phyloP scores from a whole-genome alignment of 768 basidiomycete genomes.

The Mycena rosella region DNA sequence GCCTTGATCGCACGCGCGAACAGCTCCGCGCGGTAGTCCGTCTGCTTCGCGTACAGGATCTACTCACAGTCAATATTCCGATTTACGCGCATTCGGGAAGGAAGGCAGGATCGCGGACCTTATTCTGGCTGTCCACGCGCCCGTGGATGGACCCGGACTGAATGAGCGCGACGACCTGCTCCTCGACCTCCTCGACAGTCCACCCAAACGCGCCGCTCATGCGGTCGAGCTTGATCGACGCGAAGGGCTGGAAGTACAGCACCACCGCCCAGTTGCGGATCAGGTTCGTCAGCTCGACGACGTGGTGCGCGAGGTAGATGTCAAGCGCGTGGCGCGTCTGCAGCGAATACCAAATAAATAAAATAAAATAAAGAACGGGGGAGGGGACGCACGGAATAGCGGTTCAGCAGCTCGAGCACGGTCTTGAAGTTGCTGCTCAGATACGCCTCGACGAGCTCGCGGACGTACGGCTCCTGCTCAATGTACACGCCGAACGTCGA shows the following conservation, averaged over 20 bases:
- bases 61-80: conserved; percentile 41
- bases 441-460: conserved; percentile 89
- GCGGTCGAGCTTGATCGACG: conserved; percentile 83
- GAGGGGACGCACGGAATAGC: conserved; percentile 63
- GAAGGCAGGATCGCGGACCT: conserved; percentile 58
- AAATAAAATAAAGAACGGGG: too few species aligned
- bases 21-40: conserved; percentile 81
- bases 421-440: conserved; percentile 89
- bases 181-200: conserved; percentile 77
- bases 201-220: conserved; percentile 93
- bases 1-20: conserved; percentile 82
- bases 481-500: conserved; percentile 79
- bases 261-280: conserved; percentile 84
- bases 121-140: conserved; percentile 91
- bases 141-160: conserved; percentile 83
- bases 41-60: conserved; percentile 86
- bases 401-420: conserved; percentile 79
- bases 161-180: conserved; percentile 82
- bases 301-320: conserved; percentile 80
- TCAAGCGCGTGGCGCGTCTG: conserved; percentile 77
- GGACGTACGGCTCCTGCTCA: conserved; percentile 88
- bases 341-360: too few species aligned
- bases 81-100: not conserved
- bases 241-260: conserved; percentile 94
- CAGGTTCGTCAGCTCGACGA: conserved; percentile 70